Conservation (phyloP, 768 basidiomycete species). For the Lyophyllum semitale region DNA sequence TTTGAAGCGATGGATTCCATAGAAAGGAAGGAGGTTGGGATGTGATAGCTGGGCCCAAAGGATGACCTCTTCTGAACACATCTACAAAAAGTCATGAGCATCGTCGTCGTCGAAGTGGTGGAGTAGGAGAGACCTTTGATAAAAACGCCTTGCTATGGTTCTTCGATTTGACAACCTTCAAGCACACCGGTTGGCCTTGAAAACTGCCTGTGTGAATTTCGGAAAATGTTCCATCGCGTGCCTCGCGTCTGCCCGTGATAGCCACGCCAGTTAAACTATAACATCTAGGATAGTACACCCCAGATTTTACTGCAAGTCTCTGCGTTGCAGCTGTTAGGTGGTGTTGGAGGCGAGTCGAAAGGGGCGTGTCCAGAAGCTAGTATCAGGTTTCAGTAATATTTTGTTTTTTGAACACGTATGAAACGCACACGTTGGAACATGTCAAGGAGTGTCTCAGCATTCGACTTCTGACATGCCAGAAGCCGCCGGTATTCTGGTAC, state of each 20-base stretch:
- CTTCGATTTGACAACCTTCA: neutral
- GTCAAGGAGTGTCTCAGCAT: neutral
- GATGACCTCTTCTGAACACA: slow-evolving; percentile 7
- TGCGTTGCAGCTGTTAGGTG: neutral
- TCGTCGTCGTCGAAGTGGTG: too few species aligned
- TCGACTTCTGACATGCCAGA: neutral
- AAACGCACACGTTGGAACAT: neutral
- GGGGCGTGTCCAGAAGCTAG: slow-evolving; percentile 3
- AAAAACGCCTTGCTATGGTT: too few species aligned
- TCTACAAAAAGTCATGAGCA: neutral
- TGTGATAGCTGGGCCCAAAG: slow-evolving; percentile 30
- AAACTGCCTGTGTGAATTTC: neutral
- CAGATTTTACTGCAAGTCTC: neutral
- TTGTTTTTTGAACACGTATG: too few species aligned
- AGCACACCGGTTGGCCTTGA: neutral
- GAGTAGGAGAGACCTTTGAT: neutral
- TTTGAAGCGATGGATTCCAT: slow-evolving; percentile 23
- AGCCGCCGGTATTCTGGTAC: neutral
- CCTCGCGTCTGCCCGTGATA: neutral
- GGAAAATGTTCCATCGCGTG: neutral
- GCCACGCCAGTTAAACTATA: neutral
- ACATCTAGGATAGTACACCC: slow-evolving; percentile 2
- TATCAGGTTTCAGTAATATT: neutral
- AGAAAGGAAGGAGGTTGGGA: slow-evolving; percentile 29
- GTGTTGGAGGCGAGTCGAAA: neutral